These are phyloP conservation scores for Ceratocystis colombiana DNA, from an alignment of 2,329 filamentous ascomycete species.

Conservation along the genomic window DNA sequence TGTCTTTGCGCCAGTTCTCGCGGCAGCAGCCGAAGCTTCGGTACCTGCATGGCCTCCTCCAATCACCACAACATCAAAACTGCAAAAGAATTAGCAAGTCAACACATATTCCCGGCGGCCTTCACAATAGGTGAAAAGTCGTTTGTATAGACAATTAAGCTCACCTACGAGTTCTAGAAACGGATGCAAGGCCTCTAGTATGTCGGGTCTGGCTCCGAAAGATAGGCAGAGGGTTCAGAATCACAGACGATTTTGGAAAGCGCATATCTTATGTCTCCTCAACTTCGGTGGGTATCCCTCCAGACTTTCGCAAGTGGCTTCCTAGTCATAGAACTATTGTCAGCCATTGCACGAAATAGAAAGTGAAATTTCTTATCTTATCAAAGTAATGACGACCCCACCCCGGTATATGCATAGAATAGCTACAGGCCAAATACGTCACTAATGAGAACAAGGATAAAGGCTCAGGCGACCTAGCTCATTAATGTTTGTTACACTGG, in stretches of 20 bases:
- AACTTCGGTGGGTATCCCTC: background rate
- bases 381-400: constrained; percentile 3
- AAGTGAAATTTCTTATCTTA: constrained; percentile 25
- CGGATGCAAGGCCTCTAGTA: constrained; percentile 17
- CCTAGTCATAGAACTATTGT: no score
- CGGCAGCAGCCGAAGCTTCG: constrained; percentile 85
- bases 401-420: constrained; percentile 21
- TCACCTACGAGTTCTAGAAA: constrained; percentile 9
- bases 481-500: constrained; percentile 7
- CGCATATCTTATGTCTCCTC: constrained; percentile 9
- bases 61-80: constrained; percentile 84
- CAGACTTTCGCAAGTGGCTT: no score
- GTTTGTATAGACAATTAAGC: background rate
- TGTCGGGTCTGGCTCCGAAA: constrained; percentile 1
- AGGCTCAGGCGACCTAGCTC: background rate
- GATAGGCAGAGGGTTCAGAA: background rate
- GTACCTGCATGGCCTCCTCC: constrained; percentile 92
- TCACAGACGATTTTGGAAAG: background rate
- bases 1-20: constrained; percentile 77
- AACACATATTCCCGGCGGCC: background rate
- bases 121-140: background rate
- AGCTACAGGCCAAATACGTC: background rate
- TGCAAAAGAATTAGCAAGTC: constrained; percentile 30
- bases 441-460: background rate
- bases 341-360: background rate